Conservation (phyloP, 345 rosid species). For the Turnera subulata region DNA sequence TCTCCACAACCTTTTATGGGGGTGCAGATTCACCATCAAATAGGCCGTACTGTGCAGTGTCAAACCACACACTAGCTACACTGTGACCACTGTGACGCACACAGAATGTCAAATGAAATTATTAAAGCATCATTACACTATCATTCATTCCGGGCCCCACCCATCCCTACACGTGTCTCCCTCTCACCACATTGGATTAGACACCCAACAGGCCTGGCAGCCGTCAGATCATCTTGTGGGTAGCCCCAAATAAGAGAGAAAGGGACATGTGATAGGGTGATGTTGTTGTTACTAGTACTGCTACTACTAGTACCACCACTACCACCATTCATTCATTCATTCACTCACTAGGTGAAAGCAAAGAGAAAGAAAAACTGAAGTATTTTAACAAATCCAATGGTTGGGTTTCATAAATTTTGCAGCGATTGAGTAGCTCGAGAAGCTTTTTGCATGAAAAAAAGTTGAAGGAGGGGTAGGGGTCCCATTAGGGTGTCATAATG, state of each 20-base stretch:
- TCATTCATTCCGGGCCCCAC: conserved; percentile 26
- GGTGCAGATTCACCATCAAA: too few species aligned
- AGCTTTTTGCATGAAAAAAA: conserved; percentile 36
- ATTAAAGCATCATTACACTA: conserved; percentile 52
- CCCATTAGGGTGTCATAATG: conserved; percentile 14
- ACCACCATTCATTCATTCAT: conserved; percentile 15
- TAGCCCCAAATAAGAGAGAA: background rate
- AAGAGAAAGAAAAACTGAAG: background rate
- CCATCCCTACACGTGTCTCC: conserved; percentile 29
- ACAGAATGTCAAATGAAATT: conserved; percentile 39
- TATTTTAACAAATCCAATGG: background rate
- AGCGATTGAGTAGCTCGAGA: conserved; percentile 51
- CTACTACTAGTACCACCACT: background rate
- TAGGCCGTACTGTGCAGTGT: background rate
- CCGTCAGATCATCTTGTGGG: conserved; percentile 31
- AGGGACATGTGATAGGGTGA: conserved; percentile 11
- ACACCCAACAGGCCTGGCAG: conserved; percentile 9
- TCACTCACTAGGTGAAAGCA: background rate
- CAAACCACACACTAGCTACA: too few species aligned
- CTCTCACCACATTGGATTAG: conserved; percentile 13
- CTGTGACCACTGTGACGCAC: background rate
- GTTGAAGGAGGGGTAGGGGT: conserved; percentile 11
- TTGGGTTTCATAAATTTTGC: conserved; percentile 19
- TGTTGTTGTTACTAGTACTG: background rate
- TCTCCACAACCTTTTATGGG: too few species aligned